Base-by-base conservation (phyloP, 306 rosid genomes). In the Cyamopsis tetragonoloba region DNA sequence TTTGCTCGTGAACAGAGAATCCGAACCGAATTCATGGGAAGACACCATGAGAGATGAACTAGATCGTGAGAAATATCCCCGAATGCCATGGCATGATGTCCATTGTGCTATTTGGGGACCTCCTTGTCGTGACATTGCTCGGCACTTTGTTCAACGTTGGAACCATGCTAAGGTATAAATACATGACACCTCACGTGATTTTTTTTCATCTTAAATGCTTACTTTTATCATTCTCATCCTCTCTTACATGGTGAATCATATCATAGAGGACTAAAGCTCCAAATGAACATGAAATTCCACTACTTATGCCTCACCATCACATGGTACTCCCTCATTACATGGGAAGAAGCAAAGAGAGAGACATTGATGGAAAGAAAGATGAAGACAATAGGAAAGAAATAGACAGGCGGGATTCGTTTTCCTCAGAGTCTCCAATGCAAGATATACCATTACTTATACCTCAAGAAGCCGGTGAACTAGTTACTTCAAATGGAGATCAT, bases 81-180 rank as follows among this genome's bases (percentile, higher is more conserved):
- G 99, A 12, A 90, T 95, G 97, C 99, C 99, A 38, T 95, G 99
- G 99, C 99, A 95, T 78, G 99, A 95, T 47, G 97, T 95, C 58
- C 99, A 95, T 62, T 95, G 99, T 77, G 96, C 99, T 59, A 81
- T 95, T 17, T 85, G 96, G 95, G 99, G 97, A 75, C 96, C 99
- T 72, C 89, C 99, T 5, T 90, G 99, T 78, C 95, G 88, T 62
- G 99, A 95, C 66, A 72, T 95, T 65, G 99, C 97, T 70, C 86
- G 99, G 34, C 99, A 95, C 81, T 95, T 95, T 72, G 95, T 95
- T 82, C 99, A 95, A 83, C 99, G 97, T 62, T 95, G 99, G 99
- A 95, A 95, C 78, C 95, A 95, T 69, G 97, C 99, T 44, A 95
- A 90, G 97, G 99, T 95, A 73, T 38, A 31, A 7, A 13, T 39